Conservation (phyloP, 2,329 filamentous ascomycete species). For the Lachnellula hyalina region DNA sequence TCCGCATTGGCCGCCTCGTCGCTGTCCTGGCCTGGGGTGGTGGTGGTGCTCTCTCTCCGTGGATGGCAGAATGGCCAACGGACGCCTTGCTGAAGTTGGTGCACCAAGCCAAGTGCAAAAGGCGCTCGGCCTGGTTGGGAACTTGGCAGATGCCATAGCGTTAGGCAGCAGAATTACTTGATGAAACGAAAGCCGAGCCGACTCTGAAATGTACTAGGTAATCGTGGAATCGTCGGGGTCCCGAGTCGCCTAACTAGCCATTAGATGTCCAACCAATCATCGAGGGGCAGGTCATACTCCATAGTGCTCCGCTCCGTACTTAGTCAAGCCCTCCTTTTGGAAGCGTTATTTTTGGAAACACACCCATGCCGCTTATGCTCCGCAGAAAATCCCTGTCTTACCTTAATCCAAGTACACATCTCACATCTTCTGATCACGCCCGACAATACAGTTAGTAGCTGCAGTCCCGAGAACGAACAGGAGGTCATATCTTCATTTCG, state of each 20-base stretch:
- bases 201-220: not conserved
- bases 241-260: not conserved
- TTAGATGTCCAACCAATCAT: not conserved
- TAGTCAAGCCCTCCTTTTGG: not conserved
- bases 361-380: not conserved
- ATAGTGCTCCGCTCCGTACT: too few species aligned
- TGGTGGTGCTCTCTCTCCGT: too few species aligned
- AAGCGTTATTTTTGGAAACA: constrained; percentile 1
- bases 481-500: not conserved
- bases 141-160: not conserved
- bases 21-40: too few species aligned
- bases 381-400: constrained; percentile 1
- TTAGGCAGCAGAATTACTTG: not conserved
- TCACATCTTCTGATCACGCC: not conserved
- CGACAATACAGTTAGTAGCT: not conserved
- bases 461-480: not conserved
- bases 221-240: not conserved
- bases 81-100: too few species aligned
- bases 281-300: not conserved
- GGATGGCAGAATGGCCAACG: not conserved
- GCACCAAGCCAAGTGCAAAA: not conserved
- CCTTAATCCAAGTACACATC: constrained; percentile 6
- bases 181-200: not conserved
- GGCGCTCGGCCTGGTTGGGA: not conserved
- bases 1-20: not conserved